phyloP scores from a whole-genome alignment of 768 basidiomycete species.

The Punctularia strigosozonata region DNA sequence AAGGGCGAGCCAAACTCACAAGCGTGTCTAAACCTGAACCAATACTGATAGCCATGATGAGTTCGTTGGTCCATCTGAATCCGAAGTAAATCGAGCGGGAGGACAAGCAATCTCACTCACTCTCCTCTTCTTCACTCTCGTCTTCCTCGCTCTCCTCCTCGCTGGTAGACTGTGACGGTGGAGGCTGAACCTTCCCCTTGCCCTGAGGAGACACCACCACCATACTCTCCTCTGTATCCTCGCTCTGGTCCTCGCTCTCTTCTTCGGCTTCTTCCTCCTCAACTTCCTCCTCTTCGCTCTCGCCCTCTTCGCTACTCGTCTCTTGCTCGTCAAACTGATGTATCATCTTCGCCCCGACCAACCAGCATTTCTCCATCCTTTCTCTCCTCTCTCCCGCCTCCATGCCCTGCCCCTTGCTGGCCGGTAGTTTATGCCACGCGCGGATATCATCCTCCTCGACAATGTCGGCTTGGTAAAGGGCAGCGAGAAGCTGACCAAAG shows the following conservation, averaged over 20 bases:
- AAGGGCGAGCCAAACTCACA: too few species aligned
- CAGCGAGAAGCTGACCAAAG: conserved; percentile 79
- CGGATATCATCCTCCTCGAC: conserved; percentile 85
- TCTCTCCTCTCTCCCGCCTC: conserved; percentile 30
- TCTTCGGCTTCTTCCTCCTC: conserved; percentile 13
- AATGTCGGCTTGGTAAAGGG: conserved; percentile 85
- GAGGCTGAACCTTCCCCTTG: too few species aligned
- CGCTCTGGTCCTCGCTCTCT: conserved; percentile 8
- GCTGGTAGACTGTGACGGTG: too few species aligned
- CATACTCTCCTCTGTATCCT: too few species aligned
- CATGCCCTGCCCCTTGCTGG: conserved; percentile 39
- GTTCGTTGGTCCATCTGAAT: too few species aligned
- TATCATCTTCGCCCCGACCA: conserved; percentile 62
- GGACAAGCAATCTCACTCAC: too few species aligned
- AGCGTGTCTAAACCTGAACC: too few species aligned
- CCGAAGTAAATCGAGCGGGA: too few species aligned
- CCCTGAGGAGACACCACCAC: too few species aligned
- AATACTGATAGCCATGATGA: too few species aligned
- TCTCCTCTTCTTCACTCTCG: too few species aligned
- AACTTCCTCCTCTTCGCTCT: conserved; percentile 11
- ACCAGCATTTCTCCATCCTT: conserved; percentile 58
- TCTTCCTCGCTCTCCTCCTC: too few species aligned
- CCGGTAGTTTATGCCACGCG: conserved; percentile 62
- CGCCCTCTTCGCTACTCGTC: conserved; percentile 40
- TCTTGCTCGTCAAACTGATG: conserved; percentile 66